A percentile compares a stretch with the other conserved stretches of the same genome.
Conservation (phyloP, 2,329 filamentous ascomycete species). For the Davidsoniella neocaledoniae region DNA sequence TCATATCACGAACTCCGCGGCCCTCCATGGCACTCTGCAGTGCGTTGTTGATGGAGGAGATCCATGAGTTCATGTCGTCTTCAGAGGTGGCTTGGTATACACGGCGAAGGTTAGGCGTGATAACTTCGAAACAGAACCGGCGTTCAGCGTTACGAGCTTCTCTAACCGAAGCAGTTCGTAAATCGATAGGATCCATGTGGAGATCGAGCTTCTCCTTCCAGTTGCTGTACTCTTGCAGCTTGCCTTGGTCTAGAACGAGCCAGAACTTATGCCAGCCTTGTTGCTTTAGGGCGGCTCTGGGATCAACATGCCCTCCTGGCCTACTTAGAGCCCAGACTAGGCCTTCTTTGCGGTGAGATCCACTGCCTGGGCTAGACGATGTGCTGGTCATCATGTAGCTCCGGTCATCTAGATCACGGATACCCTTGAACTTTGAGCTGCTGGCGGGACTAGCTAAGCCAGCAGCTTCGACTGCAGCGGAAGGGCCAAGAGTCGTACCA, state of each 20-base stretch:
- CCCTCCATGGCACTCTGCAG: constrained; percentile 90
- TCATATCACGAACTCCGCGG: constrained; percentile 41
- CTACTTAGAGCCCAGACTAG: constrained; percentile 86
- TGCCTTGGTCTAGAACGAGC: constrained; percentile 95
- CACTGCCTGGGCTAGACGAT: constrained; percentile 36
- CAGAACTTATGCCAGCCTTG: constrained; percentile 99
- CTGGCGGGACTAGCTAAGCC: constrained; percentile 31
- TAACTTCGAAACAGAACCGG: constrained; percentile 95
- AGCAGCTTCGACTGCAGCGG: constrained; percentile 2
- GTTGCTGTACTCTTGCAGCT: constrained; percentile 94
- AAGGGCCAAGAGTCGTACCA: constrained; percentile 22
- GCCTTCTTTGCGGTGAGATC: constrained; percentile 75
- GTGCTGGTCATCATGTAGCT: constrained; percentile 33
- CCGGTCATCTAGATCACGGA: constrained; percentile 80
- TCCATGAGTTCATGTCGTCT: constrained; percentile 97
- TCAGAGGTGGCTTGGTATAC: constrained; percentile 97
- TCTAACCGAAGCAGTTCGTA: constrained; percentile 90
- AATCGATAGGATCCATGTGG: constrained; percentile 94
- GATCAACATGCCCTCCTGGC: constrained; percentile 86
- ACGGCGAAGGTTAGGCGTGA: constrained; percentile 87
- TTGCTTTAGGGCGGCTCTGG: constrained; percentile 74
- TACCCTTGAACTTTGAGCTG: constrained; percentile 62
- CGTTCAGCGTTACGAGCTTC: constrained; percentile 90
- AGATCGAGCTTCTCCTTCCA: constrained; percentile 96
- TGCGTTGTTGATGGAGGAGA: constrained; percentile 89